Conservation (phyloP, 2,329 filamentous ascomycete genomes). For the Botryotinia globosa region DNA sequence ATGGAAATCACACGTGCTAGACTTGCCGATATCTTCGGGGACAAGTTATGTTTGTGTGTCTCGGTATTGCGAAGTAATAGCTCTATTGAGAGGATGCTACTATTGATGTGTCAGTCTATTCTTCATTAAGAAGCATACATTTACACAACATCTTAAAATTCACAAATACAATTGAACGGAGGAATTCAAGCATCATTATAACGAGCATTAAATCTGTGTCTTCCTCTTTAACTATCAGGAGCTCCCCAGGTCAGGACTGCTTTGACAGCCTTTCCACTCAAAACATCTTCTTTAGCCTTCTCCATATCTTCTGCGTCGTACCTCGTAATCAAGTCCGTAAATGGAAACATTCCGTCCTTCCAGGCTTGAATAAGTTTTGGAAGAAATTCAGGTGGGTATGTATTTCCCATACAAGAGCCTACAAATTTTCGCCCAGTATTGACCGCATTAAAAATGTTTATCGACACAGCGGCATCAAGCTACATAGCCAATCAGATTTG, state of each 20-base stretch:
- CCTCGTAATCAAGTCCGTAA: conserved; percentile 27
- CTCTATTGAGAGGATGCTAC: too few species aligned
- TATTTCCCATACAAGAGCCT: conserved; percentile 29
- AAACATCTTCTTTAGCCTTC: conserved; percentile 24
- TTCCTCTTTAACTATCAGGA: too few species aligned
- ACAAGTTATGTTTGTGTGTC: too few species aligned
- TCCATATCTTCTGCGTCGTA: conserved; percentile 28
- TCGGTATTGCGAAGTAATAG: too few species aligned
- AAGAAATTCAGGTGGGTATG: conserved; percentile 30
- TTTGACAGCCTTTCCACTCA: conserved; percentile 28
- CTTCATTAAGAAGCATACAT: too few species aligned
- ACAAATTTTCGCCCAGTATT: conserved; percentile 27
- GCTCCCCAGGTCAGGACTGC: conserved; percentile 20
- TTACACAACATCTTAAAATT: too few species aligned
- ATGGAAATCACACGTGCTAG: too few species aligned
- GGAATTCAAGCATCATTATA: too few species aligned
- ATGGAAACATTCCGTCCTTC: conserved; percentile 27
- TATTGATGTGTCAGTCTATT: too few species aligned
- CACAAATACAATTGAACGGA: too few species aligned
- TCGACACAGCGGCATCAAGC: conserved; percentile 22
- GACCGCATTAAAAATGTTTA: conserved; percentile 26
- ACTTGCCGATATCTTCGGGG: too few species aligned
- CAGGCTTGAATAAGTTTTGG: conserved; percentile 26
- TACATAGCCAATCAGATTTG: not conserved
- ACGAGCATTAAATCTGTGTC: too few species aligned